Percentiles rank a stretch among this genome's conserved stretches.
phyloP scores from a whole-genome alignment of 1,284 basidiomycete species.

The Trametes sp. region DNA sequence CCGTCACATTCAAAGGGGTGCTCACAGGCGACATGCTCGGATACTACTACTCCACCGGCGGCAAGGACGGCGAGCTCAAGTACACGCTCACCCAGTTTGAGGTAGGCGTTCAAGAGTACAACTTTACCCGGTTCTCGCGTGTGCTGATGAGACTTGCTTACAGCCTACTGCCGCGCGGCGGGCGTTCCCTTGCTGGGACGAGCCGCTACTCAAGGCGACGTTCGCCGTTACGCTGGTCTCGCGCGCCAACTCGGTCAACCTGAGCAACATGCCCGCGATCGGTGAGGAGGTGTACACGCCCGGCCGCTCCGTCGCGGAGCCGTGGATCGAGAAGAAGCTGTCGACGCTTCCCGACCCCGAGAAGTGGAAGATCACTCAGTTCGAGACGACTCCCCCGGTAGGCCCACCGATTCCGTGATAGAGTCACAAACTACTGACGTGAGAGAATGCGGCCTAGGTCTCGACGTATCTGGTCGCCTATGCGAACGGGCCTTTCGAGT shows the following conservation, averaged over 20 bases:
- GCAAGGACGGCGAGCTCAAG: slow-evolving; percentile 62
- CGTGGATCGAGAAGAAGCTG: slow-evolving; percentile 38
- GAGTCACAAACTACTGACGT: not conserved
- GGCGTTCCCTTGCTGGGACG: slow-evolving; percentile 93
- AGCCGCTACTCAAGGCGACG: slow-evolving; percentile 91
- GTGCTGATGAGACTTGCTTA: not conserved
- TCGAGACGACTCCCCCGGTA: slow-evolving; percentile 74
- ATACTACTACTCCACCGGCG: slow-evolving; percentile 71
- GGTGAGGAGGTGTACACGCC: slow-evolving; percentile 57
- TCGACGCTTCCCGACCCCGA: slow-evolving; percentile 41
- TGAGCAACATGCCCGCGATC: slow-evolving; percentile 88
- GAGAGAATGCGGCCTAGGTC: slow-evolving; percentile 53
- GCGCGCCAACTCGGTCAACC: slow-evolving; percentile 74
- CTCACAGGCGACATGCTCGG: slow-evolving; percentile 78
- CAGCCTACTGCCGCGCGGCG: slow-evolving; percentile 88
- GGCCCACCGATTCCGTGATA: not conserved
- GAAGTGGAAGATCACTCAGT: slow-evolving; percentile 85
- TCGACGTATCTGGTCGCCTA: slow-evolving; percentile 93
- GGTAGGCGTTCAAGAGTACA: slow-evolving; percentile 44
- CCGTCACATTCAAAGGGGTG: slow-evolving; percentile 67
- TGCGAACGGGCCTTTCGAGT: slow-evolving; percentile 86
- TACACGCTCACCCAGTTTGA: slow-evolving; percentile 85
- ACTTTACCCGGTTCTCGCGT: not conserved
- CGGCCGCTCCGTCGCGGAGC: slow-evolving; percentile 23
- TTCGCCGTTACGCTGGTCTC: slow-evolving; percentile 88